Percentiles rank a stretch among this genome's conserved stretches.
Evolutionary conservation across 2,329 filamentous ascomycete species (phyloP).

Genomic region (Arthrinium puccinioides): DNA sequence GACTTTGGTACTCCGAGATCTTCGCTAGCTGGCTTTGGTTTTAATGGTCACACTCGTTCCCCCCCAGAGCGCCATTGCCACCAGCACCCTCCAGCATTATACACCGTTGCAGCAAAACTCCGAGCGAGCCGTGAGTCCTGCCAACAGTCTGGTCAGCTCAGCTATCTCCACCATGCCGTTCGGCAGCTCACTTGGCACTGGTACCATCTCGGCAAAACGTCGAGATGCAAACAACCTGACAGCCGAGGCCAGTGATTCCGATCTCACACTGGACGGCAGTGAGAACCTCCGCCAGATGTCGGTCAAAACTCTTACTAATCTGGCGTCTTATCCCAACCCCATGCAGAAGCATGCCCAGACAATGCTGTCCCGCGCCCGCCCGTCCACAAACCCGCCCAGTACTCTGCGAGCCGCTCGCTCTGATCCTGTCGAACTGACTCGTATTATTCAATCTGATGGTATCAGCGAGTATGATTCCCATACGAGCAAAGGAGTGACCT

Average conservation of each 20-base stretch:
- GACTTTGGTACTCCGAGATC: slow-evolving; percentile 28
- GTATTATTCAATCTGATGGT: slow-evolving; percentile 12
- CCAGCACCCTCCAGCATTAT: slow-evolving; percentile 32
- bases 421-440: slow-evolving; percentile 5
- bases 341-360: slow-evolving; percentile 44
- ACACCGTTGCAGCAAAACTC: slow-evolving; percentile 47
- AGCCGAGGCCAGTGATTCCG: no score
- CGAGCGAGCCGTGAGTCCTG: slow-evolving; percentile 41
- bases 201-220: background rate
- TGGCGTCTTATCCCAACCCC: slow-evolving; percentile 50
- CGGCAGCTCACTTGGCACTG: no score
- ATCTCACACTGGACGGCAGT: slow-evolving; percentile 6
- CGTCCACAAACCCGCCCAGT: background rate
- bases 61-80: slow-evolving; percentile 13
- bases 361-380: slow-evolving; percentile 27
- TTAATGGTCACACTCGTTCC: slow-evolving; percentile 17
- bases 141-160: slow-evolving; percentile 4
- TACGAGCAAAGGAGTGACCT: background rate
- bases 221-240: no score
- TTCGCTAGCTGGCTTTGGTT: slow-evolving; percentile 26
- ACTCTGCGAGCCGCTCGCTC: slow-evolving; percentile 5
- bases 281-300: slow-evolving; percentile 18
- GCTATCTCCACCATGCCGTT: background rate
- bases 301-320: slow-evolving; percentile 42
- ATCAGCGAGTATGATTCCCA: slow-evolving; percentile 7